Base-by-base conservation (phyloP, 2,329 filamentous ascomycete species). In the Colletotrichum horii region DNA sequence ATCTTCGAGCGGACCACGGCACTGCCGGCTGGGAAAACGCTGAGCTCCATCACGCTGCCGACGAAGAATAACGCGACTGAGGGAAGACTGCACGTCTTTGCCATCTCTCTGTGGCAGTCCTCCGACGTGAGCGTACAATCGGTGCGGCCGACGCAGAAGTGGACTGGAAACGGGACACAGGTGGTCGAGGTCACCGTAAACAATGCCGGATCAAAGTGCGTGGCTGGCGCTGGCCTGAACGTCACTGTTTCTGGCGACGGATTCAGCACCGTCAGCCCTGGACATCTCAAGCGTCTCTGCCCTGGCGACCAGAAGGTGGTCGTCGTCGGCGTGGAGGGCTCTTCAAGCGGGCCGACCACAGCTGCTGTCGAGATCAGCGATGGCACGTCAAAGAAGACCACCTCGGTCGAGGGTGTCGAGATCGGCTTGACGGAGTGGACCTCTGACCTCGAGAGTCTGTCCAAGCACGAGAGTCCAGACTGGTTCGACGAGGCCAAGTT, bases 401-500 rank as follows among this genome's bases (percentile, higher is more conserved):
- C 66, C 3, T 6, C 68, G 7, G 77, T 83, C 14, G 61, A 77
- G 1, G 76, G 73, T 48, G 66, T 83, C 9, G 73, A 79, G 8
- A 82, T 87, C 26, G 85, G 85, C 1, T 77, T 86, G n/a, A 79
- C 78, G 1, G 80, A 84, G 8, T 87, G 81, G 79, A 83, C 82
- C 0, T 74, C 81, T 6, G 84, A 85, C 11, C 65, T 83, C 1
- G 79, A 81, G 12, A 86, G 82, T 71, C 80, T 88, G 5, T 81
- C 82, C 2, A 80, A 80, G 22, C 86, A 87, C 62, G 83, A 84
- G 79, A 85, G 85, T 16, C 89, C 89, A 0, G 83, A 85, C 7
- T 92, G 90, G 90, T 92, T 87, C 77, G 85, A 89, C 70, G 84
- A 87, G 56, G 88, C 84, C 26, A 92, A 92, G 73, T 92, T 85